Evolutionary conservation across 306 rosid species (phyloP).

Genomic region (Cicer yamashitae): DNA sequence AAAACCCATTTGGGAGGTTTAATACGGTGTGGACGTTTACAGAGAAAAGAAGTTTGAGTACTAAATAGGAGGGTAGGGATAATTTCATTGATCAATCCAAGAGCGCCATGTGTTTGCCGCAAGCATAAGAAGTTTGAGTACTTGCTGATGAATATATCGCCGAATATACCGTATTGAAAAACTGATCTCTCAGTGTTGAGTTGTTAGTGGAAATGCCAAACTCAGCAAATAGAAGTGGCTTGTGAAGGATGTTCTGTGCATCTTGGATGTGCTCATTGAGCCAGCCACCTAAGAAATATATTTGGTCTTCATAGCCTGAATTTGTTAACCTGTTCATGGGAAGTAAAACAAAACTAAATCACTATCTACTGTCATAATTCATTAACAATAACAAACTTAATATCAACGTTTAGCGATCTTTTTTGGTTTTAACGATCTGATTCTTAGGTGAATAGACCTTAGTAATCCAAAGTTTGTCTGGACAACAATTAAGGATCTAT

Average conservation of each 20-base stretch:
- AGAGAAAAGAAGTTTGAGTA: conserved; percentile 74
- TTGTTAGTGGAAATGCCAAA: conserved; percentile 72
- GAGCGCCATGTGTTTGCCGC: conserved; percentile 93
- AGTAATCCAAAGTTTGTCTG: too few species aligned
- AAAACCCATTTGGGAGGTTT: conserved; percentile 61
- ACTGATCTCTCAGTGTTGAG: conserved; percentile 62
- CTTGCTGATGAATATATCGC: conserved; percentile 77
- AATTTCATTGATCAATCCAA: conserved; percentile 68
- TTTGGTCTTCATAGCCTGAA: conserved; percentile 62
- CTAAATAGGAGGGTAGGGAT: conserved; percentile 38
- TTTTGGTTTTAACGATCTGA: too few species aligned
- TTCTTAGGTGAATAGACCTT: too few species aligned
- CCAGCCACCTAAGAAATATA: conserved; percentile 71
- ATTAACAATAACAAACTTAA: background rate
- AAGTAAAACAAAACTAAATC: conserved; percentile 30
- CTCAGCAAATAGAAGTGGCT: conserved; percentile 88
- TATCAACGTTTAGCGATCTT: too few species aligned
- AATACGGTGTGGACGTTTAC: conserved; percentile 56
- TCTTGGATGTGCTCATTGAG: conserved; percentile 77
- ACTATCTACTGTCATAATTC: conserved; percentile 9
- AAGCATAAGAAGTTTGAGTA: too few species aligned
- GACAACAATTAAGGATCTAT: too few species aligned
- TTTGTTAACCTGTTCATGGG: conserved; percentile 65
- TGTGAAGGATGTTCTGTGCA: conserved; percentile 78
- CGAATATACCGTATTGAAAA: conserved; percentile 61